These are phyloP conservation scores for Linnemannia hyalina DNA, from an alignment of 192 early-diverging fungal genomes.

Conservation along the genomic window DNA sequence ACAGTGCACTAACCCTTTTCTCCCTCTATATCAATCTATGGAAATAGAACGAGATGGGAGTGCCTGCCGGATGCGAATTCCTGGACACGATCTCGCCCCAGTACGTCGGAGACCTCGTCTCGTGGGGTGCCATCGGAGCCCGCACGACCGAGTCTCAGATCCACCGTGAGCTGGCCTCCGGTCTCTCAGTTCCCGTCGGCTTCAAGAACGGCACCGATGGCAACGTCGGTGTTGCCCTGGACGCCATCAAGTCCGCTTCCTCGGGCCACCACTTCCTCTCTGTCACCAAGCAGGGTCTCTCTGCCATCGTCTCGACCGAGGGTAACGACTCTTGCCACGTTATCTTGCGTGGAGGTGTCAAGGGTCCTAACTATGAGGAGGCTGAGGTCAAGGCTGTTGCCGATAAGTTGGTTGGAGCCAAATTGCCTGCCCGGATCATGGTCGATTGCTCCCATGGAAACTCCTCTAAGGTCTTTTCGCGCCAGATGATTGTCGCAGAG, in stretches of 20 bases:
- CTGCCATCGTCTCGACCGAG: constrained; percentile 85
- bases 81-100: constrained; percentile 88
- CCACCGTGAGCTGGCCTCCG: constrained; percentile 86
- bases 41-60: constrained; percentile 72
- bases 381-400: constrained; percentile 72
- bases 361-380: constrained; percentile 92
- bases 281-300: constrained; percentile 87
- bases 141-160: constrained; percentile 88
- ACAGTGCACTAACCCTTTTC: background rate
- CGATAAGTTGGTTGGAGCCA: constrained; percentile 71
- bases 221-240: constrained; percentile 86
- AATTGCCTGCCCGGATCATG: constrained; percentile 79
- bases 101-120: constrained; percentile 82
- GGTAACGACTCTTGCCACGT: constrained; percentile 96
- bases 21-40: background rate
- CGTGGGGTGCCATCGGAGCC: constrained; percentile 87
- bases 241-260: constrained; percentile 92
- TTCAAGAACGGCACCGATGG: constrained; percentile 91
- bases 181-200: constrained; percentile 83
- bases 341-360: constrained; percentile 90
- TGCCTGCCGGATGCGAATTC: constrained; percentile 83
- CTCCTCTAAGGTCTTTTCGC: constrained; percentile 85
- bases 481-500: constrained; percentile 86
- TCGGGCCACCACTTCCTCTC: constrained; percentile 83
- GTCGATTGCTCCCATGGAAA: constrained; percentile 98